Conservation (phyloP, 371 early-diverging fungal species). For the Coemansia sp. region DNA sequence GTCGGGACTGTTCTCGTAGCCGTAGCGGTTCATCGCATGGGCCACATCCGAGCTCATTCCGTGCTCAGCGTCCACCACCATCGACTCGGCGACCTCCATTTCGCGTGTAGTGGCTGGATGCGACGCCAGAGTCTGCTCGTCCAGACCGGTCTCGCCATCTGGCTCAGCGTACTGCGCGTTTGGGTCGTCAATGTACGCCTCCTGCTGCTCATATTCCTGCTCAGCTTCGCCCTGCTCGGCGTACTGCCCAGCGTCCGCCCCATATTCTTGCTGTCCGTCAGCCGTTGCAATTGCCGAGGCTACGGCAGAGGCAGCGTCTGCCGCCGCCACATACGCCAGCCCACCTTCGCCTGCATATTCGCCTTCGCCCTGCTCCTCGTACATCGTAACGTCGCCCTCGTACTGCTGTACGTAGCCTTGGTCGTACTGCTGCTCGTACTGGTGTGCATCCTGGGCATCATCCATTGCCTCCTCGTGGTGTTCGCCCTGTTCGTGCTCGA, state of each 20-base stretch:
- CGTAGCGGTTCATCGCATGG: conserved; percentile 47
- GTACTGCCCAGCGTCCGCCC: conserved; percentile 26
- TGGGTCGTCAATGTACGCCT: conserved; percentile 27
- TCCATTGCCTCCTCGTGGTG: conserved; percentile 24
- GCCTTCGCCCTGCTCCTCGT: conserved; percentile 35
- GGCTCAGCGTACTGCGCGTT: conserved; percentile 25
- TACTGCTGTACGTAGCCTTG: conserved; percentile 36
- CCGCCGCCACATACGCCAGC: conserved; percentile 19
- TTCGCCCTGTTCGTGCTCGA: neutral
- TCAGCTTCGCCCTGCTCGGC: conserved; percentile 16
- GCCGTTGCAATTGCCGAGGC: conserved; percentile 38
- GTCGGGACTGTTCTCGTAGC: conserved; percentile 36
- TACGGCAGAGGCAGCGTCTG: conserved; percentile 39
- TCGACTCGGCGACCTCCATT: conserved; percentile 34
- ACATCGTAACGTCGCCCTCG: conserved; percentile 30
- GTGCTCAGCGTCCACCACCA: conserved; percentile 40
- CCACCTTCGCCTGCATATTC: conserved; percentile 38
- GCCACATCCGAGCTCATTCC: conserved; percentile 28
- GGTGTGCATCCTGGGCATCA: conserved; percentile 12
- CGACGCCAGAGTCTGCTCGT: conserved; percentile 46
- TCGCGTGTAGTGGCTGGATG: conserved; percentile 49
- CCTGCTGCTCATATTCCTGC: conserved; percentile 22
- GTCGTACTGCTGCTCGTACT: conserved; percentile 32
- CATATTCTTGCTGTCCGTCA: conserved; percentile 10
- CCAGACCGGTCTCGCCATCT: conserved; percentile 10